Conservation (phyloP, 805 yeast genomes). For the Blastobotrys terrestris region DNA sequence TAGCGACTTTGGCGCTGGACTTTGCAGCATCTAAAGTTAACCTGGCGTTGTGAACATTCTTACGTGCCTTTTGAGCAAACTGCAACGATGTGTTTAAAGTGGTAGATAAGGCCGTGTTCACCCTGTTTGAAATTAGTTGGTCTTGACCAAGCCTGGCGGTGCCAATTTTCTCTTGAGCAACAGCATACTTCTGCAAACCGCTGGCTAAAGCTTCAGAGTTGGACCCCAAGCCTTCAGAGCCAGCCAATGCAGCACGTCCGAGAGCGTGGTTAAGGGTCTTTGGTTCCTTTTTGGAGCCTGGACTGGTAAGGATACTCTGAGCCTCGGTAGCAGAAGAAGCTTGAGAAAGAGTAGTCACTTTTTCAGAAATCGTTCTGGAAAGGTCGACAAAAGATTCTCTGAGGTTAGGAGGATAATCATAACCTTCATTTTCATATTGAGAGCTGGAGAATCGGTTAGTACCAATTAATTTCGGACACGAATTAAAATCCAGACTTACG, state of each 20-base stretch:
- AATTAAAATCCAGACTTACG: conserved; percentile 30
- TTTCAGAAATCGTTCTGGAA: conserved; percentile 56
- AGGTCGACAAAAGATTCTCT: conserved; percentile 71
- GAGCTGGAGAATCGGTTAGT: conserved; percentile 33
- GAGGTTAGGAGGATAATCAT: conserved; percentile 75
- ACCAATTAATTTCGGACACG: too few relatives aligned
- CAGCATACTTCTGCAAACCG: conserved; percentile 61
- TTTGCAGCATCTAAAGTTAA: conserved; percentile 76
- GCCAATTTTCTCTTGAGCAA: conserved; percentile 67
- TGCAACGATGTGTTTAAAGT: conserved; percentile 55
- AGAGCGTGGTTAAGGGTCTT: conserved; percentile 80
- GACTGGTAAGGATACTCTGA: conserved; percentile 57
- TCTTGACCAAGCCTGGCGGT: conserved; percentile 81
- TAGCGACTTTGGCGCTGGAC: conserved; percentile 43
- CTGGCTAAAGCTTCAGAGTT: conserved; percentile 47
- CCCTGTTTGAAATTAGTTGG: conserved; percentile 58
- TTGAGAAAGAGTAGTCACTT: conserved; percentile 60
- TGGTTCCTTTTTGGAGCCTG: conserved; percentile 51
- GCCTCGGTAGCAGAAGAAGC: conserved; percentile 80
- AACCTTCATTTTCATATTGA: conserved; percentile 66
- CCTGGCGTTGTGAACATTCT: conserved; percentile 70
- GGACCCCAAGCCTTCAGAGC: conserved; percentile 34
- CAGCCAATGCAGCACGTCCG: conserved; percentile 63
- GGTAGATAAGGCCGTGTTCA: conserved; percentile 59
- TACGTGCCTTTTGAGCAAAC: conserved; percentile 63